Base-by-base conservation (phyloP, 2,329 filamentous ascomycete species). In the Ascochyta koolunga region DNA sequence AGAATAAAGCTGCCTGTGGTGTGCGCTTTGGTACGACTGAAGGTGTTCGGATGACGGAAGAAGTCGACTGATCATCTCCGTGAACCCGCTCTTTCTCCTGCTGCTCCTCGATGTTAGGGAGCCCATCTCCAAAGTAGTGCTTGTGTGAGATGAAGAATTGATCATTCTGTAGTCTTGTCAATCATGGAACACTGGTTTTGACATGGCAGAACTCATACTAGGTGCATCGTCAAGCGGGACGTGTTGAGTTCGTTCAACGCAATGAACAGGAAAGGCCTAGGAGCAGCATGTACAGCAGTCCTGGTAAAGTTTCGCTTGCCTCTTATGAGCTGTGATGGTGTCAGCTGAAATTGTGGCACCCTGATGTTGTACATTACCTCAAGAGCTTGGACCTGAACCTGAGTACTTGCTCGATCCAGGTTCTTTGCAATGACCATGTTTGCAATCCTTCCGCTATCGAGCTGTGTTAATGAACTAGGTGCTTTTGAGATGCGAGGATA, bases 61-160 rank as follows among this genome's bases (percentile, higher is more conserved):
- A 70, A 21, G 61, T 68, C 0, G 70, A 77, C 27, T 57, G 67
- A 41, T 65, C 61, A 18, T 75, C 72, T 22, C 70, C 66, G 25
- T 41, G 56, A 15, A 60, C 32, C 7, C 38, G 55, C 29, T 61
- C 61, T 22, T 65, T 65, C 9, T 54, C 50, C 45, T 63, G 59
- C 8, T 65, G 38, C 31, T 90, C 87, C 55, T 96, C 89, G 0
- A 93, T 74, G 59, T 95, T 89, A 4, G 86, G 82, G 58, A 92
- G 89, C 0, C 89, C 90, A 69, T 93, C 86, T 1, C 82, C 79
- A 4, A 83, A 80, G 52, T 88, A 83, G 67, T 98, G 92, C 77
- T 87, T 90, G 73, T 98, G 93, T 0, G 90, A 93, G 53, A 98
- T 87, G 70, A 92, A 91, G 62, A 98, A 88, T 60, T 90, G 86